Evolutionary conservation across 2,329 filamentous ascomycete species (phyloP).

Genomic region (Cytospora piceae): DNA sequence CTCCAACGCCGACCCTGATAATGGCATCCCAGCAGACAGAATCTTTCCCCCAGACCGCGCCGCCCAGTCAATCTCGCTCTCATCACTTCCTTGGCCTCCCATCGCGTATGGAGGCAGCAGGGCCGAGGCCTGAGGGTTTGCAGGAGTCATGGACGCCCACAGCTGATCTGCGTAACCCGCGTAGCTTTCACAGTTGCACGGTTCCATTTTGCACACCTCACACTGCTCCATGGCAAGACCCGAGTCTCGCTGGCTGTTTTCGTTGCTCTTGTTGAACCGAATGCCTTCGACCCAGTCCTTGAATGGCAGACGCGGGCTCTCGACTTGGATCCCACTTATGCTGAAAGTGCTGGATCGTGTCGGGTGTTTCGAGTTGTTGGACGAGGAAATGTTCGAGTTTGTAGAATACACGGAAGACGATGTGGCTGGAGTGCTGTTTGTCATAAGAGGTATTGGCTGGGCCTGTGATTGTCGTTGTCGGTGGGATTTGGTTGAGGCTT

Average conservation of each 20-base stretch:
- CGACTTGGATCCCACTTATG: conserved; percentile 21
- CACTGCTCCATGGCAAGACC: conserved; percentile 27
- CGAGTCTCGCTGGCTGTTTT: conserved; percentile 24
- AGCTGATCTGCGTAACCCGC: conserved; percentile 29
- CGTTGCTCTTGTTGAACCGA: conserved; percentile 17
- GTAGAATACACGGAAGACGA: conserved; percentile 28
- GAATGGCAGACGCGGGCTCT: conserved; percentile 29
- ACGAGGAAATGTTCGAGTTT: background rate
- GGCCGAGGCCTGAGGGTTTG: background rate
- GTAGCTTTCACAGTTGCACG: conserved; percentile 26
- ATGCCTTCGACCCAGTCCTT: conserved; percentile 29
- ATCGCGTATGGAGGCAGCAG: background rate
- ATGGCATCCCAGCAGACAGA: background rate
- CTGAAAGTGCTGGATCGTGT: conserved; percentile 28
- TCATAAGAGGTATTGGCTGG: conserved; percentile 11
- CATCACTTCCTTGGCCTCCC: conserved; percentile 3
- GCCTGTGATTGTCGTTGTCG: conserved; percentile 18
- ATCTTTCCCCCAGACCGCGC: conserved; percentile 9
- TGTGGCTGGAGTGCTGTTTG: conserved; percentile 19
- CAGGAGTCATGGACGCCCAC: conserved; percentile 29
- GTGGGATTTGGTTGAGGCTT: conserved; percentile 4
- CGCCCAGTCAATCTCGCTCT: conserved; percentile 21
- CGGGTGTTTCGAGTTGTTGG: conserved; percentile 5
- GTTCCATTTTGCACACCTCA: conserved; percentile 24
- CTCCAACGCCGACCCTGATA: conserved; percentile 7